These are phyloP conservation scores for Cyclotella choctawhatcheeana DNA, from an alignment of 108 stramenopile species.

Conservation along the genomic window DNA sequence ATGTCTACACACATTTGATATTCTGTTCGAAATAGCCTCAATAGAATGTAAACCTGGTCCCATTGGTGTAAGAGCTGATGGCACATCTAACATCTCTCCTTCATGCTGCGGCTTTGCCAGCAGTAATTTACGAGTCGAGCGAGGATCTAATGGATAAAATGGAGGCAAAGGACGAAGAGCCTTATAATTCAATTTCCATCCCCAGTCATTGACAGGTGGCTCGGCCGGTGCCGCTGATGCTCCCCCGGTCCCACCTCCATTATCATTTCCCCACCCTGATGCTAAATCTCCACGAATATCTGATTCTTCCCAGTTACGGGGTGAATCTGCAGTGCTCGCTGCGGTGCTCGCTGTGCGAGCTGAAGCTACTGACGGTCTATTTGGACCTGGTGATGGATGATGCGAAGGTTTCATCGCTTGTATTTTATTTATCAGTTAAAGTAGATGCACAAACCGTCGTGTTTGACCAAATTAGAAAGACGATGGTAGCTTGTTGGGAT, in stretches of 20 bases:
- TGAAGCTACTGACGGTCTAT: not conserved
- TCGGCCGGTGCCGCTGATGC: not conserved
- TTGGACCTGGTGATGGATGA: conserved; percentile 4
- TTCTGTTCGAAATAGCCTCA: conserved; percentile 36
- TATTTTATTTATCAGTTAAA: not conserved
- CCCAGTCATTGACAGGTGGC: conserved; percentile 16
- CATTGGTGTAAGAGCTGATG: conserved; percentile 65
- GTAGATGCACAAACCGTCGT: no score
- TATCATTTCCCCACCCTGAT: conserved; percentile 30
- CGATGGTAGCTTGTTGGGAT: not conserved
- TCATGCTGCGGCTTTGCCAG: conserved; percentile 48
- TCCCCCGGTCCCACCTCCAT: not conserved
- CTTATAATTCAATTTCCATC: conserved; percentile 27
- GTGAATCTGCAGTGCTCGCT: not conserved
- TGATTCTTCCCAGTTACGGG: conserved; percentile 28
- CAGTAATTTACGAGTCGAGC: conserved; percentile 65
- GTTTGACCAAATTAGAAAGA: no score
- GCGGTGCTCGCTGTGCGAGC: not conserved
- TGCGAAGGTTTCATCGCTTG: conserved; percentile 21
- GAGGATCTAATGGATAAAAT: conserved; percentile 84
- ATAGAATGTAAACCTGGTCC: conserved; percentile 19
- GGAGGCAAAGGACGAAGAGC: conserved; percentile 69
- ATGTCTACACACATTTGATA: conserved; percentile 45
- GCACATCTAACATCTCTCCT: conserved; percentile 50
- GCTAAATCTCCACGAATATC: conserved; percentile 39